Conservation (phyloP, 176 grass and related monocot species). For the Musa beccarii region DNA sequence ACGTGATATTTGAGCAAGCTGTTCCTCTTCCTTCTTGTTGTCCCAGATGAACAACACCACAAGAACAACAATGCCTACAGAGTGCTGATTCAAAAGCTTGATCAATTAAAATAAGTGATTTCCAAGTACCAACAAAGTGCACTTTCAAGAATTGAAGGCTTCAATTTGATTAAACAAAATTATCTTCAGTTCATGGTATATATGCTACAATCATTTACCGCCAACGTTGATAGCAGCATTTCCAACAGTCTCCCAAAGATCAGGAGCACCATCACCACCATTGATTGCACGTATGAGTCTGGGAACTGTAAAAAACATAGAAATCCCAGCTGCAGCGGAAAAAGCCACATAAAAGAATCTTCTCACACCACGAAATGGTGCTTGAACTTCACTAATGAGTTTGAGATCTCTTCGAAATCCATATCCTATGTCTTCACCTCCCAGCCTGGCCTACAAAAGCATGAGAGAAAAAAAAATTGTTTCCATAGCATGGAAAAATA, state of each 20-base stretch:
- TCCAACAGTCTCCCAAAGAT: slow-evolving; percentile 64
- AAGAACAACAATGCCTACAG: slow-evolving; percentile 82
- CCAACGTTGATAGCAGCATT: slow-evolving; percentile 87
- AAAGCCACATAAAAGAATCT: slow-evolving; percentile 95
- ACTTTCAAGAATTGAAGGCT: not conserved
- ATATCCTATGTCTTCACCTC: slow-evolving; percentile 79
- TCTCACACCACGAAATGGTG: slow-evolving; percentile 89
- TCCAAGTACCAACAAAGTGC: not conserved
- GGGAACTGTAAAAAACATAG: slow-evolving; percentile 83
- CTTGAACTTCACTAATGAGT: slow-evolving; percentile 97
- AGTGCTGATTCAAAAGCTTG: slow-evolving; percentile 70
- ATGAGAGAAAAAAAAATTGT: slow-evolving; percentile 7
- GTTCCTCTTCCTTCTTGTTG: slow-evolving; percentile 91
- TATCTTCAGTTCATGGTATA: not conserved
- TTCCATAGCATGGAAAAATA: not conserved
- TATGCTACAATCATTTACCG: slow-evolving; percentile 47
- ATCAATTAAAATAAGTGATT: slow-evolving; percentile 32
- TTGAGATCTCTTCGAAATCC: slow-evolving; percentile 89
- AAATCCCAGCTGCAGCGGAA: slow-evolving; percentile 82
- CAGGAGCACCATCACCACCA: slow-evolving; percentile 81
- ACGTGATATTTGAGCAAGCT: slow-evolving; percentile 83
- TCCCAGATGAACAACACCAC: slow-evolving; percentile 92
- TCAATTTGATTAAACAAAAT: too few species aligned
- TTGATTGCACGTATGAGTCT: slow-evolving; percentile 69
- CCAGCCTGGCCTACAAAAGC: slow-evolving; percentile 57